Percentiles rank a stretch among this genome's conserved stretches.
These are phyloP conservation scores for Cordyceps fumosorosea DNA, from an alignment of 2,329 filamentous ascomycete species.

Conservation along the genomic window DNA sequence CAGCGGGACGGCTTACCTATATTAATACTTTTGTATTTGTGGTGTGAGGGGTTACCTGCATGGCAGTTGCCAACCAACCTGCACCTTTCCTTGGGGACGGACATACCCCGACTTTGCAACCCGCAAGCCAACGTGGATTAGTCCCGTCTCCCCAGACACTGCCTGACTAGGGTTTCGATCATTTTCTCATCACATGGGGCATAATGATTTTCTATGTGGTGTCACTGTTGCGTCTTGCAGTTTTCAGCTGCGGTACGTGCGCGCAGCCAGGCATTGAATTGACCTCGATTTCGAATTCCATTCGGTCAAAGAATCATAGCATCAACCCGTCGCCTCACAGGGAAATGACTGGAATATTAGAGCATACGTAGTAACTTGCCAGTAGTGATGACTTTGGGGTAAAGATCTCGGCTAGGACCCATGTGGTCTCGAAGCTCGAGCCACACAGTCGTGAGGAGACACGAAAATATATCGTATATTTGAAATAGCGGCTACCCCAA, in stretches of 20 bases:
- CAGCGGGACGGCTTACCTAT: background rate
- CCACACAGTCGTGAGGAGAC: background rate
- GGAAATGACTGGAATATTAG: background rate
- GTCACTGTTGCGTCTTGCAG: background rate
- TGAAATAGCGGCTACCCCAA: background rate
- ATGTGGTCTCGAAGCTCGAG: background rate
- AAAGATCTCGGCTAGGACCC: background rate
- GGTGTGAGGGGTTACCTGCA: background rate
- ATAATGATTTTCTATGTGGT: background rate
- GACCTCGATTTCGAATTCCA: background rate
- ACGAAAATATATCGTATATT: conserved; percentile 1
- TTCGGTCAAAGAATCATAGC: background rate
- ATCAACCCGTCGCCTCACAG: too few relatives aligned
- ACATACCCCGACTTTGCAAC: conserved; percentile 9
- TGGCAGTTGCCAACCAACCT: background rate
- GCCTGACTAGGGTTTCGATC: background rate
- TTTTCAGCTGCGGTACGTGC: background rate
- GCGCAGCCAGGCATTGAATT: too few relatives aligned
- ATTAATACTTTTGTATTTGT: background rate
- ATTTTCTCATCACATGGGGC: background rate
- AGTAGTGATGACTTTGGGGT: background rate
- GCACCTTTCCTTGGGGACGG: background rate
- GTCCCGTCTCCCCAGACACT: background rate
- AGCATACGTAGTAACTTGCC: background rate
- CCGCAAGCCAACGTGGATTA: background rate